These are phyloP conservation scores for Talaromyces sp. DNA, from an alignment of 2,329 filamentous ascomycete genomes.

Conservation along the genomic window DNA sequence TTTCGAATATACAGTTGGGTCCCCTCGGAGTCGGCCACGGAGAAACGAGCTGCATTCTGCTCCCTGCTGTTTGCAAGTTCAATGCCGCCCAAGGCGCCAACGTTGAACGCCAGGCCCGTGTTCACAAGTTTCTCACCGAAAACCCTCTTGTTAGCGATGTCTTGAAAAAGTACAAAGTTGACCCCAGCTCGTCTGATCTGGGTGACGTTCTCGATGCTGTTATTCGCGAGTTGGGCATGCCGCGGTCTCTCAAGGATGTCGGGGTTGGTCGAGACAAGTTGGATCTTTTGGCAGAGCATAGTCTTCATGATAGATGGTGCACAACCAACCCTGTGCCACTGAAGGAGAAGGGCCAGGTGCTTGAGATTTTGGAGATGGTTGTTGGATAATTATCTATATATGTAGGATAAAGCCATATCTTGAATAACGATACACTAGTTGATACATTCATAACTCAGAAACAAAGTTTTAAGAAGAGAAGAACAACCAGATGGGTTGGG, in stretches of 20 bases:
- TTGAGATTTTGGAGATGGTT: slow-evolving; percentile 49
- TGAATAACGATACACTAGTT: not conserved
- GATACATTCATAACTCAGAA: not conserved
- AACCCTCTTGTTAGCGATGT: slow-evolving; percentile 33
- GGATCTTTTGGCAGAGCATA: slow-evolving; percentile 45
- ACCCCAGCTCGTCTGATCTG: slow-evolving; percentile 35
- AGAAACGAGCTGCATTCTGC: slow-evolving; percentile 55
- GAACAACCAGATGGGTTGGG: no score
- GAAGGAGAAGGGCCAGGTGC: slow-evolving; percentile 43
- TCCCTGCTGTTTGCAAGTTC: slow-evolving; percentile 54
- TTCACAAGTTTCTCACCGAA: slow-evolving; percentile 38
- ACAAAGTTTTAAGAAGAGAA: not conserved
- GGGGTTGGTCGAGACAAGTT: slow-evolving; percentile 47
- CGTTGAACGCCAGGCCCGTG: slow-evolving; percentile 37
- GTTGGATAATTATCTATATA: slow-evolving; percentile 13
- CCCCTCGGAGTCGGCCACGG: slow-evolving; percentile 57
- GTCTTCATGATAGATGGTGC: slow-evolving; percentile 49
- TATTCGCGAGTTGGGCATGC: slow-evolving; percentile 51
- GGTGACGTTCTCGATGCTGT: slow-evolving; percentile 51
- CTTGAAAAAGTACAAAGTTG: slow-evolving; percentile 26
- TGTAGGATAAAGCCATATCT: not conserved
- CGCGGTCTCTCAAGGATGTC: slow-evolving; percentile 50
- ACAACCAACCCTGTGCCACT: slow-evolving; percentile 49
- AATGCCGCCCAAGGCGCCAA: slow-evolving; percentile 45
- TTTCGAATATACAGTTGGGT: slow-evolving; percentile 33